Conservation (phyloP, 1,284 basidiomycete genomes). For the Pseudomicrostroma phylloplanum region DNA sequence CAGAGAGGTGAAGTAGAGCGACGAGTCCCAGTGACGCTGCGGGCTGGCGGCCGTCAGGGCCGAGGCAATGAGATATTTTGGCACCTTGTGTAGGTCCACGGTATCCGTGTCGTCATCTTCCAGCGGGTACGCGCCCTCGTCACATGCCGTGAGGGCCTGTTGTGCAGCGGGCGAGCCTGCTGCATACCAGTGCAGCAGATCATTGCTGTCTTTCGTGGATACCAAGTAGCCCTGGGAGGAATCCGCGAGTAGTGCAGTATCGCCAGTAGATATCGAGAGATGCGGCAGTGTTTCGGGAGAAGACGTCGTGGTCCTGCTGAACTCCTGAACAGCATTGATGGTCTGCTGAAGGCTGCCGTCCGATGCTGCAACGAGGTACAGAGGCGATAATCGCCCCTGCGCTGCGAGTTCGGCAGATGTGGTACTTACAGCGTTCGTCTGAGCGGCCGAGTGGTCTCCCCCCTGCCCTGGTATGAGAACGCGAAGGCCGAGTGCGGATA, state of each 20-base stretch:
- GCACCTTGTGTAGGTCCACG: constrained; percentile 36
- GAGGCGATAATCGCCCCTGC: background rate
- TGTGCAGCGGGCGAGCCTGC: constrained; percentile 2
- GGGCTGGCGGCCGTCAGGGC: too few relatives aligned
- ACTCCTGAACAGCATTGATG: background rate
- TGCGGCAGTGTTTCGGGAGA: background rate
- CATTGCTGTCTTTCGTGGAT: background rate
- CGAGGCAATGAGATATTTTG: constrained; percentile 34
- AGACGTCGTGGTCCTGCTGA: background rate
- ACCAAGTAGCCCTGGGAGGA: constrained; percentile 22
- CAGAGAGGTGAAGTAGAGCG: constrained; percentile 21
- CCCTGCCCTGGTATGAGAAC: background rate
- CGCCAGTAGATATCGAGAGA: background rate
- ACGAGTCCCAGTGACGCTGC: constrained; percentile 22
- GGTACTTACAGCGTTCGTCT: background rate
- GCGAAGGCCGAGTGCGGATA: background rate
- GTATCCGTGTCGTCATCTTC: constrained; percentile 15
- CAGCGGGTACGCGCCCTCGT: background rate
- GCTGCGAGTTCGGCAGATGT: background rate
- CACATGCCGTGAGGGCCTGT: constrained; percentile 7
- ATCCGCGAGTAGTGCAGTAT: constrained; percentile 38
- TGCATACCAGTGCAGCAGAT: constrained; percentile 3
- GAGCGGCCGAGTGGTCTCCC: background rate
- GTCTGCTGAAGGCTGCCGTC: background rate
- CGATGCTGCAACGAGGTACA: background rate